Evolutionary conservation across 306 rosid species (phyloP).

Genomic region (Erythrophleum fordii): DNA sequence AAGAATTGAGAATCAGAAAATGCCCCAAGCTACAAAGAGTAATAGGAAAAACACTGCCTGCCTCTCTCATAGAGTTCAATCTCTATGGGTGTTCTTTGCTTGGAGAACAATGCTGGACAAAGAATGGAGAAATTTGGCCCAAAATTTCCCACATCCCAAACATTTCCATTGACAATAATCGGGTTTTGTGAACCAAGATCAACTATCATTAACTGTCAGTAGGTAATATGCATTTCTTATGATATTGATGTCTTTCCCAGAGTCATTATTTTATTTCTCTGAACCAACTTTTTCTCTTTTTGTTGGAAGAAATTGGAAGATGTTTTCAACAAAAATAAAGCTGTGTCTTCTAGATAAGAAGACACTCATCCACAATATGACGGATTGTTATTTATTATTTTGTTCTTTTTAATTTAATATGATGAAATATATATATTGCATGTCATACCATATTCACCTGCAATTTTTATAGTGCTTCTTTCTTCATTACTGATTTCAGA

Average conservation of each 20-base stretch:
- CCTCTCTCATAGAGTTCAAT: background rate
- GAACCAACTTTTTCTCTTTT: background rate
- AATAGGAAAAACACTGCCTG: slow-evolving; percentile 24
- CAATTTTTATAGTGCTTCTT: background rate
- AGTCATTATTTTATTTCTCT: background rate
- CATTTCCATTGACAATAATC: background rate
- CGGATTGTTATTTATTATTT: background rate
- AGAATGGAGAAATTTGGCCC: background rate
- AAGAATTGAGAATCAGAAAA: background rate
- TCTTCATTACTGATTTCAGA: background rate
- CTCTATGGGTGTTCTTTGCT: background rate
- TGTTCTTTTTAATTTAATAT: background rate
- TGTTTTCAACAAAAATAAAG: background rate
- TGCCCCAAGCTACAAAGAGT: slow-evolving; percentile 25
- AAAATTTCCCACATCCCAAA: background rate
- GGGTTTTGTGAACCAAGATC: background rate
- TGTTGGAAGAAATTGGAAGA: background rate
- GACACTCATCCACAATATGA: background rate
- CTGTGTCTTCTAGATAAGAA: background rate
- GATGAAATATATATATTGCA: background rate
- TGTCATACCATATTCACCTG: background rate
- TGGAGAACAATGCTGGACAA: background rate
- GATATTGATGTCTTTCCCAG: background rate
- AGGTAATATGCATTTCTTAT: background rate
- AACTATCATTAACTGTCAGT: background rate